Evolutionary conservation across 2,329 filamentous ascomycete genomes (phyloP).

Genomic region (Pseudopyrenochaeta lycopersici): DNA sequence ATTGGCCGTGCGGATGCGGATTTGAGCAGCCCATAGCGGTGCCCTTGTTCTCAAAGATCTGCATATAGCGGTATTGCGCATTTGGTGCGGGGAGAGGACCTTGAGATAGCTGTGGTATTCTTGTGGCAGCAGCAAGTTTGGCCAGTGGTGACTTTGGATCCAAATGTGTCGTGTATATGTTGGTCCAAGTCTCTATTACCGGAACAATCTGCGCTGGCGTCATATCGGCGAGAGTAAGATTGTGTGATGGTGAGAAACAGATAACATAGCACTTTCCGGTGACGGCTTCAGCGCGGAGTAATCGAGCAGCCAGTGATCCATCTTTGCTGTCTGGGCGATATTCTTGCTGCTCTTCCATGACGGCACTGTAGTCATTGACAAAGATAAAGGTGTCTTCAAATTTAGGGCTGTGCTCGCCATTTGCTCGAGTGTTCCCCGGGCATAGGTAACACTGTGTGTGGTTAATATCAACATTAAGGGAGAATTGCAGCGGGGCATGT

Average conservation of each 20-base stretch:
- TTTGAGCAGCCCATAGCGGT: conserved; percentile 98
- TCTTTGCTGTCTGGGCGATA: conserved; percentile 68
- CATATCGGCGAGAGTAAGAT: conserved; percentile 93
- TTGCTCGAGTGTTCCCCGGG: conserved; percentile 86
- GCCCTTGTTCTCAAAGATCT: conserved; percentile 99
- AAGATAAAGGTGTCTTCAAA: conserved; percentile 92
- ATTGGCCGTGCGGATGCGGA: conserved; percentile 94
- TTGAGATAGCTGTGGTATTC: conserved; percentile 57
- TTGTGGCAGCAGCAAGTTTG: conserved; percentile 55
- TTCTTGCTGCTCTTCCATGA: conserved; percentile 89
- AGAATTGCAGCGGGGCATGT: conserved; percentile 3
- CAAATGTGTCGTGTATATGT: conserved; percentile 84
- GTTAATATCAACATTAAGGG: conserved; percentile 25
- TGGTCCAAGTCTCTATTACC: conserved; percentile 89
- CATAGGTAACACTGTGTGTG: conserved; percentile 84
- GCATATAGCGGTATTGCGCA: conserved; percentile 93
- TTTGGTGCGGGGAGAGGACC: conserved; percentile 63
- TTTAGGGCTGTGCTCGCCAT: conserved; percentile 84
- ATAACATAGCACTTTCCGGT: conserved; percentile 97
- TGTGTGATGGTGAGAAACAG: conserved; percentile 90
- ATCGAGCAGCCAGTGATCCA: conserved; percentile 71
- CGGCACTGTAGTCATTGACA: conserved; percentile 96
- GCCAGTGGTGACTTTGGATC: conserved; percentile 74
- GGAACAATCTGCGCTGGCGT: conserved; percentile 77
- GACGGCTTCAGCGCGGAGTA: conserved; percentile 84